A percentile compares a stretch with the other conserved stretches of the same genome.
These are phyloP conservation scores for Hericium rajendrae DNA, from an alignment of 768 basidiomycete species.

Conservation along the genomic window DNA sequence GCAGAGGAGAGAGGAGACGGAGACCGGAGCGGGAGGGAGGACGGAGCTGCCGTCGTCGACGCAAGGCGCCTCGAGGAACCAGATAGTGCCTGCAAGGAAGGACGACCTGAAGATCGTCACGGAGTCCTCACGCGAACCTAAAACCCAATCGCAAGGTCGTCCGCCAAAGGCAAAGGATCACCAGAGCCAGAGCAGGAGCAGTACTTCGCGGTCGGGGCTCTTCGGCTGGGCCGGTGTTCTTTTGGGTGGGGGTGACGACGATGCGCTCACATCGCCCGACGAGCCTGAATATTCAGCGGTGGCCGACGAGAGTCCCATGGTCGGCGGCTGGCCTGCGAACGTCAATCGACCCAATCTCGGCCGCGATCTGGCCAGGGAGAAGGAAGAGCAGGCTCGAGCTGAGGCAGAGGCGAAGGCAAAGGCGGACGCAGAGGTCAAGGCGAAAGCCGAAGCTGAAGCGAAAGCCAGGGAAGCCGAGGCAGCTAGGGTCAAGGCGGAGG, in stretches of 20 bases:
- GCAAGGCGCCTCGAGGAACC: neutral
- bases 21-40: neutral
- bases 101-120: constrained; percentile 8
- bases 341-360: too few relatives aligned
- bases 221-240: neutral
- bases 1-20: neutral
- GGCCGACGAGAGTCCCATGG: neutral
- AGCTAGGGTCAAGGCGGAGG: too few relatives aligned
- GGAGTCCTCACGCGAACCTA: neutral
- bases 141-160: neutral
- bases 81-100: constrained; percentile 8
- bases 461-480: too few relatives aligned
- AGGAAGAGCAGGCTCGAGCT: neutral
- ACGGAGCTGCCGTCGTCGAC: neutral
- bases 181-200: neutral
- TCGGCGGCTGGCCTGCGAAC: neutral
- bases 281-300: neutral
- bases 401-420: too few relatives aligned
- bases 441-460: too few relatives aligned
- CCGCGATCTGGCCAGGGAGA: neutral
- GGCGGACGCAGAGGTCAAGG: too few relatives aligned
- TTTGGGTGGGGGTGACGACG: neutral
- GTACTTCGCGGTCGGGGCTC: neutral
- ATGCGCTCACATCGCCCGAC: neutral
- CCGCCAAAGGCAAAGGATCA: neutral